Conservation (phyloP, 2,329 filamentous ascomycete genomes). For the Pezicula carpinea region DNA sequence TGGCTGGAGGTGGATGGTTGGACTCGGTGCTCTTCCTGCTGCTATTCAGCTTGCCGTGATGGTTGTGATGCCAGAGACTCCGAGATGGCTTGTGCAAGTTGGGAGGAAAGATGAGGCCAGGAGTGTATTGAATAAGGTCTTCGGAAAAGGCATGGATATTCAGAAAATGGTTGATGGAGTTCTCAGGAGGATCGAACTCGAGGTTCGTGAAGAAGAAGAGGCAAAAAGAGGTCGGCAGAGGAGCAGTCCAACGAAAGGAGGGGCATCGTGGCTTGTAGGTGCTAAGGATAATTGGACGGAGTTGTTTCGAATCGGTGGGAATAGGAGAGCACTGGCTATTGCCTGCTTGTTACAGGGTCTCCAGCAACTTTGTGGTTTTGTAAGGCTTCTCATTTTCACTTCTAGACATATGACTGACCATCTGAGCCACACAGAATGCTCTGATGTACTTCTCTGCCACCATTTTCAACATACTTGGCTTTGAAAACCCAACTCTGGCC, state of each 20-base stretch:
- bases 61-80: slow-evolving; percentile 77
- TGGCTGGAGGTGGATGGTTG: slow-evolving; percentile 91
- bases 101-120: slow-evolving; percentile 59
- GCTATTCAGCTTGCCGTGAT: slow-evolving; percentile 65
- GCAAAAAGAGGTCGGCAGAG: slow-evolving; percentile 30
- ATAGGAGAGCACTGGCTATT: slow-evolving; percentile 73
- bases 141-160: slow-evolving; percentile 42
- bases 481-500: slow-evolving; percentile 72
- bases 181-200: slow-evolving; percentile 65
- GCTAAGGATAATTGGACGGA: slow-evolving; percentile 43
- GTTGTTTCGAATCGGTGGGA: slow-evolving; percentile 53
- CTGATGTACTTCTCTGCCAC: slow-evolving; percentile 90
- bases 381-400: slow-evolving; percentile 34
- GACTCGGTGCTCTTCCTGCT: slow-evolving; percentile 75
- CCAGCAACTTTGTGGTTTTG: slow-evolving; percentile 85
- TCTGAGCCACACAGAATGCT: slow-evolving; percentile 55
- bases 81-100: slow-evolving; percentile 76
- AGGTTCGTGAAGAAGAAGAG: slow-evolving; percentile 67
- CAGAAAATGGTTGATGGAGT: slow-evolving; percentile 51
- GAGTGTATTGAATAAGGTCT: slow-evolving; percentile 60
- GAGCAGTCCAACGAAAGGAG: slow-evolving; percentile 12
- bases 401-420: not conserved
- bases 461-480: slow-evolving; percentile 74
- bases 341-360: slow-evolving; percentile 82
- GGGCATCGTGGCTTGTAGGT: slow-evolving; percentile 17